Evolutionary conservation across 768 basidiomycete genomes (phyloP), one percentile per base, ranked within the genome.

Genomic region (Auriscalpium orientale): DNA sequence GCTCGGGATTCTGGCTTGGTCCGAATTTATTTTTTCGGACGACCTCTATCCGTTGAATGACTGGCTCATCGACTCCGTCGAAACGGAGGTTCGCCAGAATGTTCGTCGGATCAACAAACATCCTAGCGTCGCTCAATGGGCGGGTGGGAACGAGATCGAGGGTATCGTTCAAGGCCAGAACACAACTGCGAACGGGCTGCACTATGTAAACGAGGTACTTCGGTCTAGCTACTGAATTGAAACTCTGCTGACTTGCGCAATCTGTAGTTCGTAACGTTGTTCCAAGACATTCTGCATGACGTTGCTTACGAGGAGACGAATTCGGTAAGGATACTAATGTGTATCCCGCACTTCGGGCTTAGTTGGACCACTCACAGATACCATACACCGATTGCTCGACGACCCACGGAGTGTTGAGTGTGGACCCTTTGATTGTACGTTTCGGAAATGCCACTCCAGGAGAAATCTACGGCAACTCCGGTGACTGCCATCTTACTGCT

Each of bases 351-450:
- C 28, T 7, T 28, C 5, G 4, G 28, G 28, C 28, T 28, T 2
- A 28, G 9, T 11, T 37, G 18, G 52, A 34, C 16, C 18, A 15
- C 1, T 22, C 9, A 22, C 49, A 80, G 79, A 74, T 83, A 3
- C 70, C 81, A 8, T 84, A 83, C 57, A 82, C 80, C 0, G 80
- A 79, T 60, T 82, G 80, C 57, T 83, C 81, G 0, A 83, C 80
- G 4, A 84, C 80, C 0, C 71, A 71, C 13, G 81, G 82, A 9
- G 77, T 81, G 15, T 65, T 84, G n/a, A 79, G 76, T 56, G 67
- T 83, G 15, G 76, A 83, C 49, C 82, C 81, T 8, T 81, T 81
- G 51, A 67, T 76, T 6, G 62, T 81, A 28, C 67, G 82, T 45
- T 76, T 80, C 57, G 67, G 67, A 33, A 83, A 82, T 56, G 75